Conservation (phyloP, 495 filamentous ascomycete species). For the Penicillium malachiteum region DNA sequence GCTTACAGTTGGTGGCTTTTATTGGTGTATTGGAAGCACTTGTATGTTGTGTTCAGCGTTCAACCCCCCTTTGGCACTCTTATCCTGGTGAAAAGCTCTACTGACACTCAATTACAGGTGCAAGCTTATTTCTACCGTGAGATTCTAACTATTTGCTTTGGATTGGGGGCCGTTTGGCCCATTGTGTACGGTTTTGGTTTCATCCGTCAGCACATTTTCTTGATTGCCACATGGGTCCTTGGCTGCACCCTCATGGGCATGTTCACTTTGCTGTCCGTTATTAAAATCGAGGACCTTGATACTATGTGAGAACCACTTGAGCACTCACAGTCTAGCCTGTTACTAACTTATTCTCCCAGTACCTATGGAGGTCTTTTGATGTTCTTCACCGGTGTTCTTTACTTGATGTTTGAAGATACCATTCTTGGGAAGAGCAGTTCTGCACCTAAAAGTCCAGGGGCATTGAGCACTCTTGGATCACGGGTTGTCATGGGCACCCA, state of each 20-base stretch:
- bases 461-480: constrained; percentile 43
- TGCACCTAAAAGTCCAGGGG: constrained; percentile 20
- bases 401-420: constrained; percentile 77
- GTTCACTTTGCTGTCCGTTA: constrained; percentile 85
- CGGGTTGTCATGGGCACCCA: constrained; percentile 57
- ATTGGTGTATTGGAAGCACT: constrained; percentile 76
- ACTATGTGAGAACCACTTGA: constrained; percentile 62
- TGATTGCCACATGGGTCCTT: constrained; percentile 72
- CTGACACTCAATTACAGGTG: constrained; percentile 41
- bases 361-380: constrained; percentile 76
- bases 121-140: constrained; percentile 89
- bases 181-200: constrained; percentile 70
- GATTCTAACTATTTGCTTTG: constrained; percentile 79
- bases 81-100: too few relatives aligned
- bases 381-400: constrained; percentile 73
- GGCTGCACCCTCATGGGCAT: constrained; percentile 80
- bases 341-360: constrained; percentile 46
- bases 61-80: too few relatives aligned
- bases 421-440: constrained; percentile 44
- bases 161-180: constrained; percentile 77
- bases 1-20: constrained; percentile 62
- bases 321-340: not conserved
- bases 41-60: constrained; percentile 50
- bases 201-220: constrained; percentile 56
- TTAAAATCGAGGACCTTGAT: constrained; percentile 74